These are phyloP conservation scores for Glycine soja DNA, from an alignment of 306 rosid genomes.

Conservation along the genomic window DNA sequence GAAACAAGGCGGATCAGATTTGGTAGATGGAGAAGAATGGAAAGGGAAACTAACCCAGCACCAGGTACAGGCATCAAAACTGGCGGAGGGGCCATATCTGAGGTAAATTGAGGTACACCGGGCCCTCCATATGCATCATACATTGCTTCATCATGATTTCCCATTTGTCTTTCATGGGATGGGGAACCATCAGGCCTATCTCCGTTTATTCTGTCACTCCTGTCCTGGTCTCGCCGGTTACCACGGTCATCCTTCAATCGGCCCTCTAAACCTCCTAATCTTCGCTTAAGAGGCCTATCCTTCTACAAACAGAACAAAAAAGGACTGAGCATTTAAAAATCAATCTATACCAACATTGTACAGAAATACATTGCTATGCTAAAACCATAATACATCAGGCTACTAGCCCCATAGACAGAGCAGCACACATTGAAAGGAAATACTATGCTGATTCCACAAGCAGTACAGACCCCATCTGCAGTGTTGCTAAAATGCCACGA, in stretches of 20 bases:
- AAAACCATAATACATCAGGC: slow-evolving; percentile 25
- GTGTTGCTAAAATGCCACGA: slow-evolving; percentile 22
- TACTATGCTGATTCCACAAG: neutral
- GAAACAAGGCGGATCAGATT: slow-evolving; percentile 13
- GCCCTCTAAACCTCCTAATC: slow-evolving; percentile 69
- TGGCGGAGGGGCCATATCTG: slow-evolving; percentile 87
- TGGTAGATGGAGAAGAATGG: neutral
- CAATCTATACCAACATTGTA: slow-evolving; percentile 23
- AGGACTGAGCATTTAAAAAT: slow-evolving; percentile 31
- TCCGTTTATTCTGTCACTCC: slow-evolving; percentile 65
- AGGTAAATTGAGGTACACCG: slow-evolving; percentile 70
- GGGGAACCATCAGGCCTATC: slow-evolving; percentile 81
- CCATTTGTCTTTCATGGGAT: slow-evolving; percentile 71
- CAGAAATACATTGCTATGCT: slow-evolving; percentile 18
- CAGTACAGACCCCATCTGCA: neutral
- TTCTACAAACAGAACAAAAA: slow-evolving; percentile 55
- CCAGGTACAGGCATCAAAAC: slow-evolving; percentile 99
- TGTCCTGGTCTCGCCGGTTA: slow-evolving; percentile 77
- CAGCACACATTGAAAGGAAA: slow-evolving; percentile 6
- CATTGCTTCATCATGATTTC: slow-evolving; percentile 86
- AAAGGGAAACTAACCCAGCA: slow-evolving; percentile 78
- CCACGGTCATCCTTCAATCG: slow-evolving; percentile 93
- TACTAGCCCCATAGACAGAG: slow-evolving; percentile 23
- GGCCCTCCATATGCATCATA: slow-evolving; percentile 80
- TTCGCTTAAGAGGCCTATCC: slow-evolving; percentile 75